These are phyloP conservation scores for Xylaria sp. DNA, from an alignment of 2,329 filamentous ascomycete genomes.

Conservation along the genomic window DNA sequence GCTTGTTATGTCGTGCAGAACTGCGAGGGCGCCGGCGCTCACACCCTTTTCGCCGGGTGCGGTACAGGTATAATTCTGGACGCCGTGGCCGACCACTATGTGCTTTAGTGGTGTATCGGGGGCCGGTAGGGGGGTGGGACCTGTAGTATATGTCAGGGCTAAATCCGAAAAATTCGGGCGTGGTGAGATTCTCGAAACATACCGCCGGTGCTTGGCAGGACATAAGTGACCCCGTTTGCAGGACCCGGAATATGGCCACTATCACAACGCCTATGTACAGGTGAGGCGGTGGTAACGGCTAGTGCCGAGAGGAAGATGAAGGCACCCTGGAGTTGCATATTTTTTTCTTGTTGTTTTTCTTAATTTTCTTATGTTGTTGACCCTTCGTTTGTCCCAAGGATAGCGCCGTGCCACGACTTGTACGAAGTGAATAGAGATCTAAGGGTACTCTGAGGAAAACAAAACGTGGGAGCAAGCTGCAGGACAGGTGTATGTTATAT, in stretches of 20 bases:
- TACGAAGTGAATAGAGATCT: constrained; percentile 15
- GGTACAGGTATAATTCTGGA: constrained; percentile 72
- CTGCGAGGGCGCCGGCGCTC: constrained; percentile 61
- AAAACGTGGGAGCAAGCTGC: constrained; percentile 5
- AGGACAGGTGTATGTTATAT: constrained; percentile 24
- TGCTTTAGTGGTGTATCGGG: constrained; percentile 51
- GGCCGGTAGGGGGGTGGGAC: constrained; percentile 53
- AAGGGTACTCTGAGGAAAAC: background rate
- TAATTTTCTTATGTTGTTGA: background rate
- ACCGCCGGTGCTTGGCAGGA: constrained; percentile 49
- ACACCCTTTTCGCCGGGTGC: constrained; percentile 42
- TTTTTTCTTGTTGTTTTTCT: constrained; percentile 2
- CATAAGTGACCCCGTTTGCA: constrained; percentile 33
- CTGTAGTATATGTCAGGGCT: constrained; percentile 28
- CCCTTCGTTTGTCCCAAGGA: background rate
- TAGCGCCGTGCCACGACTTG: constrained; percentile 1
- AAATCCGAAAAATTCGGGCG: background rate
- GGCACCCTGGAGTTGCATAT: constrained; percentile 38
- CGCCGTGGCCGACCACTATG: constrained; percentile 67
- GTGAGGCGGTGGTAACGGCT: constrained; percentile 36
- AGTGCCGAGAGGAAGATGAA: constrained; percentile 37
- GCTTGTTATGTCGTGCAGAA: constrained; percentile 61
- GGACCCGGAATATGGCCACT: constrained; percentile 7
- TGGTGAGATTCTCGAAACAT: no score
- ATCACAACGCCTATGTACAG: constrained; percentile 32